Percentiles rank a stretch among this genome's conserved stretches.
Evolutionary conservation across 352 stramenopile species (phyloP).

Genomic region (Aphanomyces astaci): DNA sequence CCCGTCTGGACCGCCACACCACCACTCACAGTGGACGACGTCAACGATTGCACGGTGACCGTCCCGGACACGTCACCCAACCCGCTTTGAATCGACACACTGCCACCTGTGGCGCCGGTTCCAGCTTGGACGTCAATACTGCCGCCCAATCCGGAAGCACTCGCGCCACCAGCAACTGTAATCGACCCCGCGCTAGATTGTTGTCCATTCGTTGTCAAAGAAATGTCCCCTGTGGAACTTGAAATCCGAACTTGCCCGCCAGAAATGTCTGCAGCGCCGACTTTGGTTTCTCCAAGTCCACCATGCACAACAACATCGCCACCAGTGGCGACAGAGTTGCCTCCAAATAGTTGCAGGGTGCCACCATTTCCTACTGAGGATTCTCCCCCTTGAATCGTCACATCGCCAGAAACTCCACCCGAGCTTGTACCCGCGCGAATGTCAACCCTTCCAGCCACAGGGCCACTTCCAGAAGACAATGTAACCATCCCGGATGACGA

Average conservation of each 20-base stretch:
- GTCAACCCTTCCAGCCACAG: not conserved
- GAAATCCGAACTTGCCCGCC: not conserved
- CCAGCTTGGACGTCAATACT: conserved; percentile 36
- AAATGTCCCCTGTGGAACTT: not conserved
- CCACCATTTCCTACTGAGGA: not conserved
- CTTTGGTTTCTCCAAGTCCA: not conserved
- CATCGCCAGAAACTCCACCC: not conserved
- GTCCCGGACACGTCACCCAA: not conserved
- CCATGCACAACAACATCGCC: not conserved
- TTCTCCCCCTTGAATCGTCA: not conserved
- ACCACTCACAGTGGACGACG: not conserved
- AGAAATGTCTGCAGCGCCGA: not conserved
- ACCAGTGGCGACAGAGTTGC: not conserved
- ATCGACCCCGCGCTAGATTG: conserved; percentile 28
- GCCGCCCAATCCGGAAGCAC: conserved; percentile 30
- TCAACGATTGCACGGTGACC: not conserved
- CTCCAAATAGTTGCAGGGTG: not conserved
- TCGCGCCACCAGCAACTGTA: conserved; percentile 30
- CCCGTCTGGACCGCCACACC: not conserved
- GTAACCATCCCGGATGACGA: not conserved
- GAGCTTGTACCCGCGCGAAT: not conserved
- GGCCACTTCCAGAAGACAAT: not conserved
- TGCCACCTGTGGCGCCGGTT: conserved; percentile 15
- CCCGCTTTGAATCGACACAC: conserved; percentile 14
- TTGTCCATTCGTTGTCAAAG: not conserved